Evolutionary conservation across 179 eudicot genomes (phyloP), one percentile per base, ranked within the genome.

Genomic region (Patellifolia procumbens): DNA sequence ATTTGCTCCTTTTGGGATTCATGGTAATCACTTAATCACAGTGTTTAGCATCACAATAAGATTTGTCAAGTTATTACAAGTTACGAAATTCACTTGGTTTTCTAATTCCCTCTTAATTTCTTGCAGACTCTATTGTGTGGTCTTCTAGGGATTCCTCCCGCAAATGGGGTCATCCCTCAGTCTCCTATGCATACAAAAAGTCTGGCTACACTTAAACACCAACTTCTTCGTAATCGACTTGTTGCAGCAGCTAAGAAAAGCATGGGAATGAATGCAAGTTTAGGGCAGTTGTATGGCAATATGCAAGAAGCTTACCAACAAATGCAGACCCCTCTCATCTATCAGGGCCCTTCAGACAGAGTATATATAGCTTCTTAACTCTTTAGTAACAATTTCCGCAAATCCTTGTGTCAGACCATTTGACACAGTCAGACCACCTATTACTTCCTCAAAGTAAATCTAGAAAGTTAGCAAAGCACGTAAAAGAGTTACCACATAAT

Each of bases 141-240:
- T 77, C 91, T 93, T 61, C 12, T 93, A 12, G 98, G 98, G 19
- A 88, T 93, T 62, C 98, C 98, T 76, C 98, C 98, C 13, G 82
- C 98, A 73, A 93, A 93, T 65, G 98, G 98, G 61, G 98, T 93
- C 56, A 93, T 93, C 66, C 98, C 98, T 3, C 98, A 93, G 74
- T 93, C 98, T 70, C 98, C 98, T 68, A 93, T 93, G 98, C 98
- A 93, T 81, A 93, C 98, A 56, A 93, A 93, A 88, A 90, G 98
- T 85, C 83, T 93, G 68, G 98, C 95, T 10, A 93, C 98, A 71
- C 97, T 93, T 60, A 93, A 93, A 75, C 98, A 93, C 79, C 97
- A 91, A 97, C 89, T 93, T 81, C 95, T 93, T 19, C 81, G 98
- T 34, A 91, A 91, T 74, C 85, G 90, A 61, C 87, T 93, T n/a